Conservation (phyloP, 2,329 filamentous ascomycete genomes). For the Mycosphaerella sp. region DNA sequence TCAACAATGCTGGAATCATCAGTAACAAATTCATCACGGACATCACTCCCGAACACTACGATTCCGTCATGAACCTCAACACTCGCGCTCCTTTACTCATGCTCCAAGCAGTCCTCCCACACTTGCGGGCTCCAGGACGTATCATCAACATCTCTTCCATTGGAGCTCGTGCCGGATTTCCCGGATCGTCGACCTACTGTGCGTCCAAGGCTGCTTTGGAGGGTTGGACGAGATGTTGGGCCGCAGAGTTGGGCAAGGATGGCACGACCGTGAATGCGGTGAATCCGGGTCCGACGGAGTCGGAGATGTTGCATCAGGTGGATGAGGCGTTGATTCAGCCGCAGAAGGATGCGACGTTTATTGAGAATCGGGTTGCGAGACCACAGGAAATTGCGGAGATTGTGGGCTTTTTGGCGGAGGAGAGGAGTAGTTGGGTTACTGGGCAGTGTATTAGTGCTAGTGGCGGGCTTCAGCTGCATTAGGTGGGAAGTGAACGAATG, state of each 20-base stretch:
- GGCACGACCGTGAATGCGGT: constrained; percentile 58
- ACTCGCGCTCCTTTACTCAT: constrained; percentile 51
- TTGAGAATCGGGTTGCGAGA: constrained; percentile 47
- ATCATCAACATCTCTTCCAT: constrained; percentile 57
- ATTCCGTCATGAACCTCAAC: constrained; percentile 52
- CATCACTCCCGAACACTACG: constrained; percentile 47
- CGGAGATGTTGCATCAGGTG: constrained; percentile 52
- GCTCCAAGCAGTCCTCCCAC: constrained; percentile 48
- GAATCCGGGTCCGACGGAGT: constrained; percentile 53
- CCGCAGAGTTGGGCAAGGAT: constrained; percentile 50
- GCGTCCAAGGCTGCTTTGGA: constrained; percentile 56
- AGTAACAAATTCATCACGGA: constrained; percentile 23
- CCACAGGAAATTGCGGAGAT: constrained; percentile 51
- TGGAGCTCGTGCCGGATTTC: constrained; percentile 44
- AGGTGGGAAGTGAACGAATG: not conserved
- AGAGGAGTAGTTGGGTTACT: constrained; percentile 30
- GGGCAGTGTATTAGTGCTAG: constrained; percentile 53
- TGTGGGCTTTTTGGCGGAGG: constrained; percentile 49
- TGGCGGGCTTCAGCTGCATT: constrained; percentile 39
- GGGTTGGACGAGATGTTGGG: constrained; percentile 53
- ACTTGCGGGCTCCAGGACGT: constrained; percentile 43
- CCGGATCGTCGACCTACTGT: constrained; percentile 28
- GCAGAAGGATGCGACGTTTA: constrained; percentile 47
- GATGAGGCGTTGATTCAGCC: constrained; percentile 44
- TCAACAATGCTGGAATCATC: constrained; percentile 37